phyloP scores from a whole-genome alignment of 2,329 filamentous ascomycete genomes.

The Colletotrichum sp. region DNA sequence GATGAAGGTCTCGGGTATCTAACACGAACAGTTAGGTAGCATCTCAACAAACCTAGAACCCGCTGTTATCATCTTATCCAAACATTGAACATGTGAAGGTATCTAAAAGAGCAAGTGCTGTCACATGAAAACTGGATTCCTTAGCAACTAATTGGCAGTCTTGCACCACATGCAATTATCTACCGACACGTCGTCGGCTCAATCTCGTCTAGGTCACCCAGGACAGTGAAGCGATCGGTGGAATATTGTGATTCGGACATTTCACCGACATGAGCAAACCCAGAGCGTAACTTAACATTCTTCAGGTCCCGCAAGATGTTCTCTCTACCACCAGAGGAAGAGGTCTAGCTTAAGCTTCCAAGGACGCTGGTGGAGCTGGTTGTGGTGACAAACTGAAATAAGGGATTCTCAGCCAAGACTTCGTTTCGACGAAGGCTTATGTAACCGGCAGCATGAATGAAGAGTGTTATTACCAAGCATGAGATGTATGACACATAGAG shows the following conservation, averaged over 20 bases:
- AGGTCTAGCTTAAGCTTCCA: rapidly evolving
- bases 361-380: neutral
- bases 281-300: neutral
- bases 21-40: rapidly evolving
- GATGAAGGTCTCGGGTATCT: neutral
- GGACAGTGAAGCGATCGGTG: neutral
- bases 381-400: neutral
- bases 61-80: neutral
- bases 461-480: neutral
- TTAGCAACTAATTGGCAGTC: rapidly evolving
- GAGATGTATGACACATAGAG: neutral
- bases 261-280: neutral
- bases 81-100: neutral
- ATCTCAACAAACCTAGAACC: neutral
- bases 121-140: neutral
- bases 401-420: neutral
- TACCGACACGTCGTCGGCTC: neutral
- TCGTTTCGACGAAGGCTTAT: neutral
- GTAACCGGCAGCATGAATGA: neutral
- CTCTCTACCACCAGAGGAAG: neutral
- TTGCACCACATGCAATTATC: neutral
- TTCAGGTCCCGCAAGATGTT: neutral
- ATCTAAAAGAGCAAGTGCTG: rapidly evolving
- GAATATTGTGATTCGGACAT: neutral
- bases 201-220: rapidly evolving